These are phyloP conservation scores for Byssoonygena ceratinophila DNA, from an alignment of 2,329 filamentous ascomycete genomes.

Conservation along the genomic window DNA sequence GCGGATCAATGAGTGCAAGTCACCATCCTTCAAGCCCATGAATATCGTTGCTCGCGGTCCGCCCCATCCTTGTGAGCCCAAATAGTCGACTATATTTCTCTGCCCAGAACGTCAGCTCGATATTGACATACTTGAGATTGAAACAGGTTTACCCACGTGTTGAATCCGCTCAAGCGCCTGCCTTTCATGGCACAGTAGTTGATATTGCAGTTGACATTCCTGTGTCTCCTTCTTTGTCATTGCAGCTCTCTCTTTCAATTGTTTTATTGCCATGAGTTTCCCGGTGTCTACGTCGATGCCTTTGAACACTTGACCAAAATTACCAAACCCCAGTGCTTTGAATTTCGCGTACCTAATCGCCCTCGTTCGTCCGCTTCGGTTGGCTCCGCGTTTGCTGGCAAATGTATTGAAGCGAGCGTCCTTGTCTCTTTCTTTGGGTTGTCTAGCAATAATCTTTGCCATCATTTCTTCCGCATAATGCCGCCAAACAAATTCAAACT, in stretches of 20 bases:
- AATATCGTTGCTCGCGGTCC: slow-evolving; percentile 11
- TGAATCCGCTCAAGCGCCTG: neutral
- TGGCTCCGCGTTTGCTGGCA: neutral
- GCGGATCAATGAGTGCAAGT: neutral
- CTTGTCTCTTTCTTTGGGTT: neutral
- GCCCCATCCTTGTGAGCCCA: neutral
- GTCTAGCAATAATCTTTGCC: neutral
- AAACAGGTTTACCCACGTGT: neutral
- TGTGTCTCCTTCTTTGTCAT: neutral
- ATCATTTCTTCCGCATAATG: neutral
- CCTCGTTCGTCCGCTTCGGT: neutral
- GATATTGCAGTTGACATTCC: neutral
- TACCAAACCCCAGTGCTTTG: neutral
- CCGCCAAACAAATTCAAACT: neutral
- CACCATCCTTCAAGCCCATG: slow-evolving; percentile 13
- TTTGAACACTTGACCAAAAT: slow-evolving; percentile 17
- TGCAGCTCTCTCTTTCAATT: neutral
- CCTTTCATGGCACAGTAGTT: neutral
- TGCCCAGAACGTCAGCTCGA: neutral
- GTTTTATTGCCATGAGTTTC: slow-evolving; percentile 15
- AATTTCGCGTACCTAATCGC: slow-evolving; percentile 1
- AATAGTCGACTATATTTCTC: slow-evolving; percentile 3
- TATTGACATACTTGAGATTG: neutral
- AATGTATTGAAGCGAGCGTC: neutral
- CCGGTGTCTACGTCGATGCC: slow-evolving; percentile 15